Base-by-base conservation (phyloP, 805 yeast species). In the Ogataea nonfermentans region DNA sequence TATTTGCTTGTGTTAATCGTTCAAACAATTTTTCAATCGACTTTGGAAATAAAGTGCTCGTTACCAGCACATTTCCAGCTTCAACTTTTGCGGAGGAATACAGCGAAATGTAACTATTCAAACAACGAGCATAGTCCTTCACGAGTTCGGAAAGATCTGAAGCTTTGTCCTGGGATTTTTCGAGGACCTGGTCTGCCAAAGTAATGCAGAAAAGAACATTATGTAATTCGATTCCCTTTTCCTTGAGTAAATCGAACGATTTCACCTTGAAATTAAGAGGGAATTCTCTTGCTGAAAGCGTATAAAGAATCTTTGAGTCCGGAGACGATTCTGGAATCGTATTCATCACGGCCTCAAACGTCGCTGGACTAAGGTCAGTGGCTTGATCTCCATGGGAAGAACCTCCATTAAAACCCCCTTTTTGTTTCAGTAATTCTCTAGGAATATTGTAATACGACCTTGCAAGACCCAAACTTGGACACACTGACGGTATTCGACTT, bases 221-320 rank as follows among this genome's bases (percentile, higher is more conserved):
- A 6, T 38, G 20, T 12, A 23, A 12, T 9, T 29, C 30, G 11
- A 48, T 28, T 4, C 26, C 12, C 22, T 28, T 24, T 2, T 22
- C 14, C 16, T 39, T 25, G 16, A 44, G 32, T 10, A 19, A 19
- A 10, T 43, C 33, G 6, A 37, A 35, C 6, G 19, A 15, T 24
- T 42, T 34, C 4, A 33, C 32, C n/a, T 24, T 32, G 17, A 53
- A 32, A 22, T 47, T 44, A 12, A 53, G 24, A 10, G 59, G 58
- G 25, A 55, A 55, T 20, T 52, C 54, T 15, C 47, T 37, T 2
- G 56, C 52, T 23, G 28, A 41, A 8, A 53, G 29, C 24, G 53
- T 49, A 30, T 48, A 55, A 8, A 55, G 13, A 9, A 53, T 22
- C 9, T 40, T 29, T 5, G 30, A 28, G 17, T 38, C 37, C 19